Conservation (phyloP, 805 yeast genomes). For the Yarrowia sp. region DNA sequence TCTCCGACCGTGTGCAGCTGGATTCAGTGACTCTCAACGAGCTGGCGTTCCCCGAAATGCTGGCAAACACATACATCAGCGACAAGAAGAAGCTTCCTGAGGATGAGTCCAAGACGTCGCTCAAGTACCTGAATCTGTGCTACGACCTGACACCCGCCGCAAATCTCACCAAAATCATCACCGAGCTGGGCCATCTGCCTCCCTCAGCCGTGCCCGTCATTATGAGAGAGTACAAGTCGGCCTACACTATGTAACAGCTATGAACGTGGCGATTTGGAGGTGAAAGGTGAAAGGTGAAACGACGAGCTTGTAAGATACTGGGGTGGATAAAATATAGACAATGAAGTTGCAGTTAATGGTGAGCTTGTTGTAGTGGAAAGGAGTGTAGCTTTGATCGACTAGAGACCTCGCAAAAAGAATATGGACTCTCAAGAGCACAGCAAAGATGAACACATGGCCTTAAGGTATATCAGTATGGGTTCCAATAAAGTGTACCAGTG, state of each 20-base stretch:
- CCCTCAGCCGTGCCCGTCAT: conserved; percentile 99
- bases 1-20: conserved; percentile 91
- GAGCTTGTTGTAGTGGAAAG: too few species aligned
- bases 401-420: too few species aligned
- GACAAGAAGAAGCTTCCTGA: conserved; percentile 40
- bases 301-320: not conserved
- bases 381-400: too few species aligned
- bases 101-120: conserved; percentile 41
- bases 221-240: conserved; percentile 81
- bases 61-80: conserved; percentile 47
- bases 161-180: conserved; percentile 90
- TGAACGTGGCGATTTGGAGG: too few species aligned
- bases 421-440: too few species aligned
- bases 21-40: conserved; percentile 96
- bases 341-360: not conserved
- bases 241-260: conserved; percentile 22
- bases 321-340: conserved; percentile 7
- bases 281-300: not conserved
- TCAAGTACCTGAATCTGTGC: conserved; percentile 82
- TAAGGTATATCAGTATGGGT: too few species aligned
- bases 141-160: conserved; percentile 95
- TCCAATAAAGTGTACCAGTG: too few species aligned
- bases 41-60: conserved; percentile 53
- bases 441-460: too few species aligned
- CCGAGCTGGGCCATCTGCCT: conserved; percentile 95